Percentiles rank a stretch among this genome's conserved stretches.
phyloP scores from a whole-genome alignment of 1,284 basidiomycete genomes.

The Austropuccinia psidii region DNA sequence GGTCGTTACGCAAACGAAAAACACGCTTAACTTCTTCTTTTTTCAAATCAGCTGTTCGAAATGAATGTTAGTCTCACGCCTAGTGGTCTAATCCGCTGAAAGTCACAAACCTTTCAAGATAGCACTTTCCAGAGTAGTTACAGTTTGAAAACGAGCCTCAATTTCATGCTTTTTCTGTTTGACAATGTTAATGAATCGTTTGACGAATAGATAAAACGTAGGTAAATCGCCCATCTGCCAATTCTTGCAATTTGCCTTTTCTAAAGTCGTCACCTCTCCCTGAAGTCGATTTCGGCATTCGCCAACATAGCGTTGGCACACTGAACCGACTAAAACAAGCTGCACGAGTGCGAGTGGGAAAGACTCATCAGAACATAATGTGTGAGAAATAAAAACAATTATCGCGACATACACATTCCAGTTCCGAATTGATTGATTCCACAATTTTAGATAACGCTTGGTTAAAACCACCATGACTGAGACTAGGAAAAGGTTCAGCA shows the following conservation, averaged over 20 bases:
- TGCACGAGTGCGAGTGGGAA: not conserved
- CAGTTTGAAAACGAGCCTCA: not conserved
- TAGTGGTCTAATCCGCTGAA: not conserved
- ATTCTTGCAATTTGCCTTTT: not conserved
- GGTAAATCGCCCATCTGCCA: constrained; percentile 30
- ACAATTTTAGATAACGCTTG: constrained; percentile 6
- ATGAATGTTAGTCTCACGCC: not conserved
- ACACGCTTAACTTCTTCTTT: constrained; percentile 33
- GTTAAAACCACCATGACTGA: not conserved
- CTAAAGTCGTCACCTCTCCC: not conserved
- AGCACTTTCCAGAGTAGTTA: constrained; percentile 10
- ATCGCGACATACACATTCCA: constrained; percentile 11
- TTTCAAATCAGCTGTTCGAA: constrained; percentile 22
- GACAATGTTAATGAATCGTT: not conserved
- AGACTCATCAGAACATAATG: not conserved
- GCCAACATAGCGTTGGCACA: constrained; percentile 12
- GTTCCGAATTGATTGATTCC: constrained; percentile 13
- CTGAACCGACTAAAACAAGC: constrained; percentile 13
- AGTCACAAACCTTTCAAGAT: constrained; percentile 11
- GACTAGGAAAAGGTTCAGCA: not conserved
- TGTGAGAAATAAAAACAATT: not conserved
- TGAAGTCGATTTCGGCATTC: constrained; percentile 1
- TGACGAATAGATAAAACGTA: not conserved
- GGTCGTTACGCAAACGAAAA: constrained; percentile 22
- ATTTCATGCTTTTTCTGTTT: not conserved